Evolutionary conservation across 2,329 filamentous ascomycete genomes (phyloP).

Genomic region (Diaporthe aspalathi): DNA sequence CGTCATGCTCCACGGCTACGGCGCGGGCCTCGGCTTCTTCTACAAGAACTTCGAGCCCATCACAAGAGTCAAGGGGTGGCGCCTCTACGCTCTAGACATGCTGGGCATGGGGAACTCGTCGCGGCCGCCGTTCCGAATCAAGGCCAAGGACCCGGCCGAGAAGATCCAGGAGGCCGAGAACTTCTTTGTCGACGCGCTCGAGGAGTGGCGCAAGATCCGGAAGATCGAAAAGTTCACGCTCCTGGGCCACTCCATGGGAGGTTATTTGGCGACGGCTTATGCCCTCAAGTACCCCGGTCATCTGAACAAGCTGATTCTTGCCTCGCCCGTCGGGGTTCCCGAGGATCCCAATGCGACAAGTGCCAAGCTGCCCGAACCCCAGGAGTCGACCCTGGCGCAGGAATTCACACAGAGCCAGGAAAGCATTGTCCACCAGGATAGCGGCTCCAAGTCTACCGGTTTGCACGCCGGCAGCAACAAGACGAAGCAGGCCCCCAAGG

Average conservation of each 20-base stretch:
- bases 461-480: slow-evolving; percentile 52
- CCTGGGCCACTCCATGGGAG: slow-evolving; percentile 88
- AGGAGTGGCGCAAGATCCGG: slow-evolving; percentile 91
- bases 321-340: slow-evolving; percentile 92
- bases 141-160: slow-evolving; percentile 82
- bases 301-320: slow-evolving; percentile 95
- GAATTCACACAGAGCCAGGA: slow-evolving; percentile 84
- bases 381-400: slow-evolving; percentile 76
- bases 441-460: slow-evolving; percentile 48
- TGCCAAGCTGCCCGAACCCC: slow-evolving; percentile 81
- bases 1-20: slow-evolving; percentile 97
- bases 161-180: slow-evolving; percentile 91
- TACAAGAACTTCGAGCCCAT: slow-evolving; percentile 97
- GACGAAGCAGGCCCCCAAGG: slow-evolving; percentile 48
- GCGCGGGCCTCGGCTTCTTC: slow-evolving; percentile 95
- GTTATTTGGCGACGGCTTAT: slow-evolving; percentile 95
- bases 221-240: slow-evolving; percentile 95
- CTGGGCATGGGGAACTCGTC: slow-evolving; percentile 93
- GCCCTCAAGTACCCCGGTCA: slow-evolving; percentile 95
- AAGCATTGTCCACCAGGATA: slow-evolving; percentile 54
- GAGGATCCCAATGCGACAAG: slow-evolving; percentile 92
- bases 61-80: slow-evolving; percentile 82
- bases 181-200: slow-evolving; percentile 96
- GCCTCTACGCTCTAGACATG: slow-evolving; percentile 93
- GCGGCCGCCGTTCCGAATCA: slow-evolving; percentile 84